phyloP scores from a whole-genome alignment of 257 asterid genomes.

The Nicotiana attenuata region DNA sequence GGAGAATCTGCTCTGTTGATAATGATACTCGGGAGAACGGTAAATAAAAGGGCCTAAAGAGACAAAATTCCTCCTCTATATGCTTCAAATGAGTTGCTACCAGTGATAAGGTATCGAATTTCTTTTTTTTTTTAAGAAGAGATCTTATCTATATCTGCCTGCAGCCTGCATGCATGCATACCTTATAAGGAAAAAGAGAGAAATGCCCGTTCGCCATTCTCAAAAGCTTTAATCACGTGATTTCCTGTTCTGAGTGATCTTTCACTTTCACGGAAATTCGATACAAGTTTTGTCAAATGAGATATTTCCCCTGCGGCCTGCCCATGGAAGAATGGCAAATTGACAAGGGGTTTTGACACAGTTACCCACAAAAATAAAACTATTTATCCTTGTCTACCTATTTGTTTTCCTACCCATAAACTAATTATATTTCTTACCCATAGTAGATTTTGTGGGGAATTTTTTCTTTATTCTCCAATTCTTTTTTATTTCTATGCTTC shows the following conservation, averaged over 20 bases:
- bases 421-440: too few relatives aligned
- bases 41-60: neutral
- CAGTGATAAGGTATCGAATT: conserved; percentile 2
- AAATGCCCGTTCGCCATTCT: neutral
- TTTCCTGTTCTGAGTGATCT: neutral
- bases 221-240: neutral
- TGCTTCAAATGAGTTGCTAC: neutral
- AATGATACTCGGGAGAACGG: neutral
- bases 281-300: neutral
- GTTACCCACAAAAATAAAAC: too few relatives aligned
- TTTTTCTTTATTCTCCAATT: too few relatives aligned
- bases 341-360: too few relatives aligned
- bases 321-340: too few relatives aligned
- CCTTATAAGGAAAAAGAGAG: neutral
- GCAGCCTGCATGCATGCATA: neutral
- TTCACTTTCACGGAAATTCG: neutral
- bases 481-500: too few relatives aligned
- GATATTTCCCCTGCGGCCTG: neutral
- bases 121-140: neutral
- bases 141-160: neutral
- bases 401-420: too few relatives aligned
- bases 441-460: too few relatives aligned
- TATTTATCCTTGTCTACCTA: too few relatives aligned
- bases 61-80: neutral
- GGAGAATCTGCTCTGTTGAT: too few relatives aligned